Conservation (phyloP, 2,329 filamentous ascomycete genomes). For the Pseudogymnoascus sp. region DNA sequence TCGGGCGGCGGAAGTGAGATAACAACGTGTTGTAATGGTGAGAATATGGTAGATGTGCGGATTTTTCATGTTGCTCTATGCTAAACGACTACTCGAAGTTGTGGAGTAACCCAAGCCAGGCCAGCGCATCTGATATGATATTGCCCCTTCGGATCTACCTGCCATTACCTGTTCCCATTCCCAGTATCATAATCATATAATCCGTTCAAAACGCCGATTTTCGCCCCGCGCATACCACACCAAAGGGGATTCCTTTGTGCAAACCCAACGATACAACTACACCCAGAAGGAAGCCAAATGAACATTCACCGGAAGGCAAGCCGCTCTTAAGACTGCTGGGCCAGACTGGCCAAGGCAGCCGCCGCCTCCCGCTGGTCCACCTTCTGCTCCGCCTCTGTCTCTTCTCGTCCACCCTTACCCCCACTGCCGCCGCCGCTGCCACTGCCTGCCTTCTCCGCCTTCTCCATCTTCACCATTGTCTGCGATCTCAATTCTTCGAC, state of each 20-base stretch:
- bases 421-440: neutral
- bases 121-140: neutral
- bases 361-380: neutral
- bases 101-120: neutral
- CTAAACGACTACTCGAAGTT: neutral
- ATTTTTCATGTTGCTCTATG: neutral
- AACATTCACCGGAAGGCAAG: neutral
- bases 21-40: neutral
- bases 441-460: neutral
- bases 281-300: neutral
- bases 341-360: constrained; percentile 1
- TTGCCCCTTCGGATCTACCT: neutral
- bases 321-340: neutral
- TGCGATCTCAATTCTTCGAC: neutral
- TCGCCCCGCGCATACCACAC: neutral
- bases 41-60: neutral
- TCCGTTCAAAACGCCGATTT: neutral
- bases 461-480: constrained; percentile 2
- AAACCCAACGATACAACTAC: neutral
- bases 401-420: neutral
- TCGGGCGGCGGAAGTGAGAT: neutral
- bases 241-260: neutral
- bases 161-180: neutral
- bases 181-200: neutral
- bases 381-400: neutral